A percentile compares a stretch with the other conserved stretches of the same genome.
phyloP scores from a whole-genome alignment of 331 rosid genomes.

The Spiraea crenata region DNA sequence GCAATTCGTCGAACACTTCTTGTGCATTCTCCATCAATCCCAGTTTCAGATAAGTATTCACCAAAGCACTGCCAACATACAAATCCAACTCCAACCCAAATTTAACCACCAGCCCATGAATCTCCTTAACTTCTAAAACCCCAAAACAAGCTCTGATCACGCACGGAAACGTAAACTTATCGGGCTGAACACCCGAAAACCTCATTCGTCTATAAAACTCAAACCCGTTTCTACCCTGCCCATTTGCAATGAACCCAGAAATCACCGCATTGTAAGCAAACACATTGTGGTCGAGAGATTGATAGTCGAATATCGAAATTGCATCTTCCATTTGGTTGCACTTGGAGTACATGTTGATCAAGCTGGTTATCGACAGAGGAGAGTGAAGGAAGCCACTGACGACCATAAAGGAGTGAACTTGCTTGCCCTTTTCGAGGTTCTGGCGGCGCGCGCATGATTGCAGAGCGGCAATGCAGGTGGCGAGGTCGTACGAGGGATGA shows the following conservation, averaged over 20 bases:
- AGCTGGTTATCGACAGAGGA: constrained; percentile 62
- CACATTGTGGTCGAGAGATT: constrained; percentile 43
- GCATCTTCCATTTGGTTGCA: constrained; percentile 50
- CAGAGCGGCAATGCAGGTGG: constrained; percentile 52
- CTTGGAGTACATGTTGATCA: constrained; percentile 84
- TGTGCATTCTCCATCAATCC: constrained; percentile 54
- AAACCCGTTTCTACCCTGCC: constrained; percentile 37
- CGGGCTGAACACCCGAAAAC: constrained; percentile 47
- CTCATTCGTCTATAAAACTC: constrained; percentile 56
- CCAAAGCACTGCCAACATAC: constrained; percentile 81
- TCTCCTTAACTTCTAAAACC: constrained; percentile 51
- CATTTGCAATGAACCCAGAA: constrained; percentile 64
- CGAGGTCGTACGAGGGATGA: constrained; percentile 23
- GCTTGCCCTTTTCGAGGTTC: constrained; percentile 51
- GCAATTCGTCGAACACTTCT: constrained; percentile 57
- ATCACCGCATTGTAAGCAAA: constrained; percentile 76
- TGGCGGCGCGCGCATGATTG: constrained; percentile 58
- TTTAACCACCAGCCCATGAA: constrained; percentile 66
- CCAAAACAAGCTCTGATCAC: constrained; percentile 61
- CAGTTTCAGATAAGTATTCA: constrained; percentile 50
- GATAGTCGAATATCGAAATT: constrained; percentile 44
- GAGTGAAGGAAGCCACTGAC: constrained; percentile 49
- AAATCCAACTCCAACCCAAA: constrained; percentile 67
- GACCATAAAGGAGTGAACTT: constrained; percentile 51
- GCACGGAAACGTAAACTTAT: constrained; percentile 69